Evolutionary conservation across 2,329 filamentous ascomycete species (phyloP), one percentile per base, ranked within the genome.

Genomic region (Calonectria henricotiae): DNA sequence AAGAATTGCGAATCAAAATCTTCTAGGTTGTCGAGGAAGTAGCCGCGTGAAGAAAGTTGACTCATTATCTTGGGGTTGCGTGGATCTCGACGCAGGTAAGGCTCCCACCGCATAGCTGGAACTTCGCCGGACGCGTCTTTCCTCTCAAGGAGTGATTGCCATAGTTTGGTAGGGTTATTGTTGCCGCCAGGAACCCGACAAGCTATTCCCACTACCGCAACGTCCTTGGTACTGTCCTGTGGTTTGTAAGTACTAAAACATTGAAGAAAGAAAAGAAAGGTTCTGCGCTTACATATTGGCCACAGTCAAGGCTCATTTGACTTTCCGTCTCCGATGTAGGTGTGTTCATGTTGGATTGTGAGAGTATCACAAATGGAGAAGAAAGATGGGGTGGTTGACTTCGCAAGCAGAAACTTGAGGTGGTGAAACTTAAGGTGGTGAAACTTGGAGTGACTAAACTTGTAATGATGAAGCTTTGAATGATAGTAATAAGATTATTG

Each of bases 151-250:
- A 58, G 51, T 13, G 43, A 47, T 17, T 62, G 39, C 60, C 60
- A 62, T 47, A 62, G 11, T 23, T 62, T 17, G 5, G 37, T 25
- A 17, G 60, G 60, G n/a, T 25, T 62, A 41, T 35, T 47, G n/a
- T 46, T 47, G n/a, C 43, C 60, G 5, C 60, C 60, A 7, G 60
- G 39, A 8, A 46, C 30, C 11, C 60, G 39, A n/a, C 60, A 62
- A 17, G 60, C 60, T 25, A 62, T 64, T 3, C 60, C 60, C 5
- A 62, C 60, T 17, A 58, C 35, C 7, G 51, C 51, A n/a, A 58
- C 51, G 13, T 58, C 32, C 23, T 25, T 58, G 15, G 51, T 39
- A 3, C 35, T 58, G 35, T 58, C 51, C 51, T 58, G n/a, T 3
- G 3, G 17, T 17, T 15, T 25, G n/a, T 58, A 17, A 58, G 51